Evolutionary conservation across 768 basidiomycete genomes (phyloP).

Genomic region (Amanita rimosa): DNA sequence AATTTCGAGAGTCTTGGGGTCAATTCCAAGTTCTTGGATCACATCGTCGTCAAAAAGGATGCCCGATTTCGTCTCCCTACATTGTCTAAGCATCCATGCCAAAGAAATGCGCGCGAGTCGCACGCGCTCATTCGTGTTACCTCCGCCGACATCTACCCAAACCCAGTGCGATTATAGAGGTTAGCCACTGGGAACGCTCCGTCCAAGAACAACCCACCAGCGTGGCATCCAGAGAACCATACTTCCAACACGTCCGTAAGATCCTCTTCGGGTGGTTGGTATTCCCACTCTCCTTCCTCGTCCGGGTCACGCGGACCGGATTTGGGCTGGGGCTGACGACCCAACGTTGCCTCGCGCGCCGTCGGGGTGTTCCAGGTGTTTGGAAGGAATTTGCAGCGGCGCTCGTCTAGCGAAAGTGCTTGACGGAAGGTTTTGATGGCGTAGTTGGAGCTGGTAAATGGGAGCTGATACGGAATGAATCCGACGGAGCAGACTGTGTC

Average conservation of each 20-base stretch:
- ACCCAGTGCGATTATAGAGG: not conserved
- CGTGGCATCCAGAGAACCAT: constrained; percentile 5
- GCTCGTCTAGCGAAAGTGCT: constrained; percentile 2
- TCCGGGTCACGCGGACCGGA: too few relatives aligned
- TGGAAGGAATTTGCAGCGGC: not conserved
- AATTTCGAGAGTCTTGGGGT: not conserved
- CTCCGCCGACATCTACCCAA: not conserved
- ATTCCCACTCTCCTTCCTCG: too few relatives aligned
- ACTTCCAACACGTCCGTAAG: constrained; percentile 3
- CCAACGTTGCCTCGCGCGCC: not conserved
- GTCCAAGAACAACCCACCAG: not conserved
- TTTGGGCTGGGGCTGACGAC: not conserved
- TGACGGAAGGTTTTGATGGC: not conserved
- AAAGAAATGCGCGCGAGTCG: constrained; percentile 37
- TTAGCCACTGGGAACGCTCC: constrained; percentile 19
- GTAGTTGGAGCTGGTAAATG: constrained; percentile 6
- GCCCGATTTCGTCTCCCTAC: constrained; percentile 46
- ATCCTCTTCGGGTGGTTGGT: not conserved
- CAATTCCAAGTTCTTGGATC: not conserved
- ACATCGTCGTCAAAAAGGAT: constrained; percentile 39
- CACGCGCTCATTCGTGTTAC: constrained; percentile 27
- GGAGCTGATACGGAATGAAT: constrained; percentile 3
- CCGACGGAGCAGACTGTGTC: constrained; percentile 9
- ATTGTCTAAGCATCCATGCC: constrained; percentile 66
- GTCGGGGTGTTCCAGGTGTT: not conserved